Evolutionary conservation across 768 basidiomycete genomes (phyloP), one percentile per base, ranked within the genome.

Genomic region (Tephrocybe sp.): DNA sequence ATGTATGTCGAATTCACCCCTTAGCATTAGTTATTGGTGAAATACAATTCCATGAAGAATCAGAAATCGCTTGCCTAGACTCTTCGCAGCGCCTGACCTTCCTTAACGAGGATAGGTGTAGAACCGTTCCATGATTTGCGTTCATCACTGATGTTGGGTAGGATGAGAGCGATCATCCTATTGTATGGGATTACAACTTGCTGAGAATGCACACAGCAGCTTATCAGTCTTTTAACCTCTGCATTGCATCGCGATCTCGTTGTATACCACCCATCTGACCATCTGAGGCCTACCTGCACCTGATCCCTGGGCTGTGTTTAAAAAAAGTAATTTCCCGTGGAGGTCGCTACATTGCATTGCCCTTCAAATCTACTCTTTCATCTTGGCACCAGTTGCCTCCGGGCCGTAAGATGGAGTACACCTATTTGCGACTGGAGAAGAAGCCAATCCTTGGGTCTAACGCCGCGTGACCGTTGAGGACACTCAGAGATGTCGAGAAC

Each of bases 251-350:
- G 28, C 28, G 28, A 30, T 30, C 28, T 30, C 12, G n/a, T 12
- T 30, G 28, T 12, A 6, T 5, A 30, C 37, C 37, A 39, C n/a
- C 20, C 37, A 39, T 39, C 12, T 30, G n/a, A n/a, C n/a, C 28
- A 30, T 30, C 28, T 36, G 34, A 36, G 7, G 7, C 15, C 15
- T 4, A 36, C 15, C 15, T 36, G 8, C 15, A 15, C 7, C 34
- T 36, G 34, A 36, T 36, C 34, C 9, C 15, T 8, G 15, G 15
- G 26, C 45, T 36, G 15, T n/a, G 7, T 54, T 55, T 56, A 45
- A 56, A 41, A 45, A 54, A 62, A 59, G 54, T 62, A 58, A 65
- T 59, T 62, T 55, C 61, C 67, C 65, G 64, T 64, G 61, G 59
- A 64, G 53, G 62, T 62, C 66, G 65, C 67, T 60, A 11, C 11